Percentiles rank a stretch among this genome's conserved stretches.
Conservation (phyloP, 805 yeast species). For the Candida awuae region DNA sequence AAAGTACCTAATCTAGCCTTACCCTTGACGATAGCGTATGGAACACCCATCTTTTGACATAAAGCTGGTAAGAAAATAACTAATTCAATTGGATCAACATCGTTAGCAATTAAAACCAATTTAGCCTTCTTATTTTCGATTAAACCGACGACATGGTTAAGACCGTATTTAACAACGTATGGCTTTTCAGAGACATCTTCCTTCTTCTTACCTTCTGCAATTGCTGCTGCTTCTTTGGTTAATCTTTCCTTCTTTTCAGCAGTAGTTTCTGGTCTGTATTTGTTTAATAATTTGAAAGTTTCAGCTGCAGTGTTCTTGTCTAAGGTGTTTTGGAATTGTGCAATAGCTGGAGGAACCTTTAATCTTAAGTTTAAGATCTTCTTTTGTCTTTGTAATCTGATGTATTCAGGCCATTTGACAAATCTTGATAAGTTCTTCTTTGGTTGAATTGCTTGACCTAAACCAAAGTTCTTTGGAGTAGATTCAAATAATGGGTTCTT, state of each 20-base stretch:
- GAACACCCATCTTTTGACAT: conserved; percentile 99
- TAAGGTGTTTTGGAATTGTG: conserved; percentile 92
- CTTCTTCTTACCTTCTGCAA: conserved; percentile 96
- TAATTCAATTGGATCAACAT: conserved; percentile 97
- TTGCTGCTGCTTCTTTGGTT: conserved; percentile 97
- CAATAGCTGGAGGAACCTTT: conserved; percentile 97
- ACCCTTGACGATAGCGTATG: conserved; percentile 97
- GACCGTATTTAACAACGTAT: conserved; percentile 94
- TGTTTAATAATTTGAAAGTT: conserved; percentile 94
- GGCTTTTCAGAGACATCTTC: conserved; percentile 97
- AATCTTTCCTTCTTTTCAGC: conserved; percentile 99
- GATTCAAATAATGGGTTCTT: conserved; percentile 86
- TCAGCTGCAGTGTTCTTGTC: conserved; percentile 99
- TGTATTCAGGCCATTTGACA: conserved; percentile 99
- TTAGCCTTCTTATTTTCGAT: conserved; percentile 98
- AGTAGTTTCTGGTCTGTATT: conserved; percentile 97
- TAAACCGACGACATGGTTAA: conserved; percentile 96
- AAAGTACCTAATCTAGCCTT: conserved; percentile 97
- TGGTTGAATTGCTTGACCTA: conserved; percentile 94
- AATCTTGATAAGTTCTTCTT: conserved; percentile 93
- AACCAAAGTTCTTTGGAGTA: conserved; percentile 89
- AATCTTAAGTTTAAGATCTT: conserved; percentile 91
- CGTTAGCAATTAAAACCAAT: conserved; percentile 95
- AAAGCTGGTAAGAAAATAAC: conserved; percentile 97
- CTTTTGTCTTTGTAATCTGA: conserved; percentile 98